phyloP scores from a whole-genome alignment of 176 grass and related monocot genomes.

The Melocanna baccifera region DNA sequence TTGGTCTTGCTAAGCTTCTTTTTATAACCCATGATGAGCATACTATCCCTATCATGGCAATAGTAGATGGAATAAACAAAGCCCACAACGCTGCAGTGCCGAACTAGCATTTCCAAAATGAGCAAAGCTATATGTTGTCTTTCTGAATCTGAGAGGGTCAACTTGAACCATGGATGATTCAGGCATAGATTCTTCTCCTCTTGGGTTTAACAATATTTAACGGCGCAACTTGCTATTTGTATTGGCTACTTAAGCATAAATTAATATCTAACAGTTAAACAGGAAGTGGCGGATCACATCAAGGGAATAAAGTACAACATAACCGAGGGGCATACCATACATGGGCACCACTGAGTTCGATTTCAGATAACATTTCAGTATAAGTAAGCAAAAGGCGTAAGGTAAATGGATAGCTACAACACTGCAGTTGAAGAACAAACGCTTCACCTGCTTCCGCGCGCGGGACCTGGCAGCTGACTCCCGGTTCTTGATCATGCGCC shows the following conservation, averaged over 20 bases:
- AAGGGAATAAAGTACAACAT: constrained; percentile 39
- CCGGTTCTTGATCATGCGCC: constrained; percentile 93
- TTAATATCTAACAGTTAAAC: constrained; percentile 14
- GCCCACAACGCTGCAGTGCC: not conserved
- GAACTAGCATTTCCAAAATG: not conserved
- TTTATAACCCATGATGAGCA: not conserved
- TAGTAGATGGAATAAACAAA: not conserved
- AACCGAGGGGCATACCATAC: constrained; percentile 36
- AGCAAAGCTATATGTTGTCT: constrained; percentile 1
- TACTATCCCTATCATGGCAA: not conserved
- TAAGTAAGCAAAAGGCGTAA: constrained; percentile 19
- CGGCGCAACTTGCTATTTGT: constrained; percentile 35
- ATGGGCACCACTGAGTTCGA: constrained; percentile 16
- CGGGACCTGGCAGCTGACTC: constrained; percentile 85
- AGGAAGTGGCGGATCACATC: constrained; percentile 35
- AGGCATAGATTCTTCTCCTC: constrained; percentile 16
- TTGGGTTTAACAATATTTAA: constrained; percentile 28
- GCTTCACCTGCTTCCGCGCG: constrained; percentile 71
- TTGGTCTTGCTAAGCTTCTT: not conserved
- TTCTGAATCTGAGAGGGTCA: constrained; percentile 25
- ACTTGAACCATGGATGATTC: constrained; percentile 18
- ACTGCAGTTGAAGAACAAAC: not conserved
- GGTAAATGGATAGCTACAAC: constrained; percentile 9
- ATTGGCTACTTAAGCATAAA: constrained; percentile 18
- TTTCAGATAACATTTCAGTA: constrained; percentile 31